Conservation (phyloP, 2,329 filamentous ascomycete species). For the Calonectria leucothoes region DNA sequence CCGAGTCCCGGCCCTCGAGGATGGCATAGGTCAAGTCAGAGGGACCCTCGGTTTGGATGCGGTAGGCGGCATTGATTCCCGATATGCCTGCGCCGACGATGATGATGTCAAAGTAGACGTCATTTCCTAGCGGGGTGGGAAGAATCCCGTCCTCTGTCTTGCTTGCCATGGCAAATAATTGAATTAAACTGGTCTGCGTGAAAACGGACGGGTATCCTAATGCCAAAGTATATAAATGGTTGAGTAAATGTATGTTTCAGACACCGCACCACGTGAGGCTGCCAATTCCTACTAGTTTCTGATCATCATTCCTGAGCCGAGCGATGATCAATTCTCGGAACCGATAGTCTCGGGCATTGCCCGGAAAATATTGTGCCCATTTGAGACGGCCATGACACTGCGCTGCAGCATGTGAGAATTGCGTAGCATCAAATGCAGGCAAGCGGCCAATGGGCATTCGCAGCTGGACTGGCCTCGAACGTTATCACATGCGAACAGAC, state of each 20-base stretch:
- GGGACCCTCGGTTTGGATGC: constrained; percentile 62
- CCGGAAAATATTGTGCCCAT: not conserved
- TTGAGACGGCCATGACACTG: not conserved
- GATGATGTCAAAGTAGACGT: constrained; percentile 58
- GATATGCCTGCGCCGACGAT: constrained; percentile 80
- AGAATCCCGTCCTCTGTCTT: constrained; percentile 33
- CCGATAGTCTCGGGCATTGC: not conserved
- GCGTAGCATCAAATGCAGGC: not conserved
- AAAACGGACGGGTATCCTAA: not conserved
- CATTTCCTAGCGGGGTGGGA: not conserved
- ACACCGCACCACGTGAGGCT: not conserved
- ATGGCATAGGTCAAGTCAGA: constrained; percentile 67
- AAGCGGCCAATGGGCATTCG: not conserved
- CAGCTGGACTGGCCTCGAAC: not conserved
- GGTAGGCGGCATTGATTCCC: constrained; percentile 80
- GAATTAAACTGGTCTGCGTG: not conserved
- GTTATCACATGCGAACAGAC: not conserved
- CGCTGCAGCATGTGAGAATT: not conserved
- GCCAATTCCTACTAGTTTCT: not conserved
- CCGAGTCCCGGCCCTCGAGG: constrained; percentile 71
- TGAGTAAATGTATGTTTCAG: not conserved
- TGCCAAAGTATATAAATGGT: not conserved
- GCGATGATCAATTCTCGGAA: not conserved
- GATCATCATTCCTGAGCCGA: not conserved
- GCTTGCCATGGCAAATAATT: constrained; percentile 57